A percentile compares a stretch with the other conserved stretches of the same genome.
These are phyloP conservation scores for Amphichorda felina DNA, from an alignment of 2,329 filamentous ascomycete species.

Conservation along the genomic window DNA sequence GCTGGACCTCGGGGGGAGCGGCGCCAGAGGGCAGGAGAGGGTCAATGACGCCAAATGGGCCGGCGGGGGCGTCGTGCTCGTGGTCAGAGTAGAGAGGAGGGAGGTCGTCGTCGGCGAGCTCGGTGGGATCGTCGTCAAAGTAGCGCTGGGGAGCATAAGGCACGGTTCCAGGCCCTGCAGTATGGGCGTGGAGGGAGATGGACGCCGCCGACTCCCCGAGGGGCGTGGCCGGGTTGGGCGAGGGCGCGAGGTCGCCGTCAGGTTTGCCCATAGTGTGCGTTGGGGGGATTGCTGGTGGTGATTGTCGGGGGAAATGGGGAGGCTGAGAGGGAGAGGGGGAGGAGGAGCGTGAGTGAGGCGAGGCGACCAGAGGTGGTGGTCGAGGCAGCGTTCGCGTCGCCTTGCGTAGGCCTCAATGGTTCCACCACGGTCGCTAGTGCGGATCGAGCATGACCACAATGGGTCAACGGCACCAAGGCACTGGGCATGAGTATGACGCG, in stretches of 20 bases:
- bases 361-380: not conserved
- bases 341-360: not conserved
- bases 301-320: not conserved
- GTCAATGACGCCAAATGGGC: slow-evolving; percentile 6
- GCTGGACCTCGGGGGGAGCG: slow-evolving; percentile 9
- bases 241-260: slow-evolving; percentile 4
- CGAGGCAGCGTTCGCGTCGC: not conserved
- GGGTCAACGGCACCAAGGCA: no score
- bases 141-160: slow-evolving; percentile 13
- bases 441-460: no score
- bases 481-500: no score
- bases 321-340: not conserved
- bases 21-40: slow-evolving; percentile 11
- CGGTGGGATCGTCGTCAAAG: slow-evolving; percentile 23
- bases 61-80: slow-evolving; percentile 6
- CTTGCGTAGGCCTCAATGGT: no score
- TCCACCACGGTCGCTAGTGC: no score
- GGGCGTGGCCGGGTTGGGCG: slow-evolving; percentile 7
- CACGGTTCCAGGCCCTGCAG: not conserved
- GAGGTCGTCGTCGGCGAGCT: slow-evolving; percentile 24
- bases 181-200: slow-evolving; percentile 11
- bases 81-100: slow-evolving; percentile 33
- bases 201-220: slow-evolving; percentile 14
- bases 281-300: not conserved
- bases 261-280: slow-evolving; percentile 13